phyloP scores from a whole-genome alignment of 306 rosid species.

The Trichosanthes truncata region DNA sequence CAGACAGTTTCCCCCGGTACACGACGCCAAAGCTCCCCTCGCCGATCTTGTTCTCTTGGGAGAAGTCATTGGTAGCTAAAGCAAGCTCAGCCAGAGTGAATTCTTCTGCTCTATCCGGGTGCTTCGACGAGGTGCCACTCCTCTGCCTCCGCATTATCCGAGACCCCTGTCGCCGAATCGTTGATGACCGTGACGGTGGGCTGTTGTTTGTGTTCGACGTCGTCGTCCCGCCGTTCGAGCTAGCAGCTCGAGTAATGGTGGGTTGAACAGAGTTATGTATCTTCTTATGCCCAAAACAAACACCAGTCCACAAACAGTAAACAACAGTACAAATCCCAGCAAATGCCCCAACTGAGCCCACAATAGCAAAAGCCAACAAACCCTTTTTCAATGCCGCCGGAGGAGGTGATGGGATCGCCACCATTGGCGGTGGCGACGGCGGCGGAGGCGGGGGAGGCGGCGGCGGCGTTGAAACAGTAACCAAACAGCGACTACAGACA shows the following conservation, averaged over 20 bases:
- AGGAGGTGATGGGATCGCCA: constrained; percentile 16
- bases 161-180: constrained; percentile 60
- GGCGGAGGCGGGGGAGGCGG: neutral
- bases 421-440: neutral
- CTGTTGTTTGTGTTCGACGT: constrained; percentile 30
- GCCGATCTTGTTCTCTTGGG: constrained; percentile 59
- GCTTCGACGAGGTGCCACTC: constrained; percentile 90
- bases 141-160: constrained; percentile 82
- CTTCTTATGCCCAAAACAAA: constrained; percentile 81
- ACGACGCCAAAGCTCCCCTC: constrained; percentile 91
- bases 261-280: constrained; percentile 90
- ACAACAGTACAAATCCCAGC: constrained; percentile 58
- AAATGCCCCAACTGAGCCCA: constrained; percentile 70
- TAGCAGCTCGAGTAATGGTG: constrained; percentile 56
- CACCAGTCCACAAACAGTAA: constrained; percentile 69
- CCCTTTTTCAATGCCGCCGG: constrained; percentile 49
- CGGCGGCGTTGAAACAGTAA: neutral
- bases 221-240: constrained; percentile 32
- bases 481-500: constrained; percentile 42
- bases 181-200: constrained; percentile 47
- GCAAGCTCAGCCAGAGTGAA: constrained; percentile 62
- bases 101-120: constrained; percentile 66
- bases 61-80: constrained; percentile 52
- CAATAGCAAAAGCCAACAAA: constrained; percentile 62
- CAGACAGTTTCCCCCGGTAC: constrained; percentile 56